Base-by-base conservation (phyloP, 1,139 yeast genomes). In the Meyerozyma guilliermondii region DNA sequence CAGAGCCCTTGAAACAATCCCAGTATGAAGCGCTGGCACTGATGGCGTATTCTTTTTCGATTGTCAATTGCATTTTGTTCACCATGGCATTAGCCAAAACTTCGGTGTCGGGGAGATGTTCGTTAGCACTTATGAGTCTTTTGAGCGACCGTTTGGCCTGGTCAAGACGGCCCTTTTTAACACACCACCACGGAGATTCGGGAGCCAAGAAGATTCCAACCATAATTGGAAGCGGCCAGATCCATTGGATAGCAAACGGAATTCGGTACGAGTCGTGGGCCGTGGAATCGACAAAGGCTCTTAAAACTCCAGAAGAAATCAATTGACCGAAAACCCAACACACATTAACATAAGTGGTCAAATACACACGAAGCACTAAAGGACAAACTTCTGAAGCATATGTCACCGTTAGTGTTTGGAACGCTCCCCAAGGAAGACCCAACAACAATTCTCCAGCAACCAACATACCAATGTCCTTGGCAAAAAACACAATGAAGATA, bases 311-410 rank as follows among this genome's bases (percentile, higher is more conserved):
- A 7, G 74, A 62, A 29, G 76, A 65, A 43, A 76, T 62, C 46
- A 76, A 66, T 48, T 76, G 80, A 34, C 81, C 81, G 42, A 74
- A 56, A 33, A 74, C 76, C 74, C 76, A 76, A 53, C 77, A 67
- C 39, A 71, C 53, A 49, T 74, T 76, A 36, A 66, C 70, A 50
- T 65, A 71, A 17, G 79, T 71, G 27, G 81, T 71, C 46, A 77
- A 62, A 48, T 73, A 68, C 46, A 70, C 62, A 52, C 81, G 65
- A 46, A 77, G 60, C 3, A 66, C 65, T 11, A 71, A 58, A 2
- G 80, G 81, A 50, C 76, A 68, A 30, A 76, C 72, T 52, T 77
- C 82, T n/a, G 78, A 64, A 13, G 81, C 77, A 53, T 76, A 77
- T 6, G 76, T 60, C 17, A 75, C 73, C 13, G 77, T 68, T 50